A percentile compares a stretch with the other conserved stretches of the same genome.
phyloP scores from a whole-genome alignment of 1,139 yeast species.

The Yarrowia galli region DNA sequence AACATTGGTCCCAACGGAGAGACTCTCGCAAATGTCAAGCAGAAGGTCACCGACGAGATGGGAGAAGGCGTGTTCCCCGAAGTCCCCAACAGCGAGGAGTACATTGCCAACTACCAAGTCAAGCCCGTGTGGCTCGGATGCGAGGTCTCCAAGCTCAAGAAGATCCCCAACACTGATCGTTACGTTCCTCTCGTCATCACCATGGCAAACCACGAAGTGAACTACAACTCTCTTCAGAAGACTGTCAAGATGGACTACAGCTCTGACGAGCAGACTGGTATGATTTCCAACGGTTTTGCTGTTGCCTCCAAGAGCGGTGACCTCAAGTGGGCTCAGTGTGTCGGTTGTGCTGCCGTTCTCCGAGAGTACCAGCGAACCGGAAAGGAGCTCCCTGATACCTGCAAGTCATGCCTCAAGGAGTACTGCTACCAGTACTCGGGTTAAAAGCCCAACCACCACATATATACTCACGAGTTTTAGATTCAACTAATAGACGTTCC shows the following conservation, averaged over 20 bases:
- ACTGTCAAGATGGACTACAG: constrained; percentile 21
- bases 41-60: constrained; percentile 13
- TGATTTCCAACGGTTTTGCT: constrained; percentile 15
- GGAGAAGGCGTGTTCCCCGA: constrained; percentile 19
- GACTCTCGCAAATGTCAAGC: constrained; percentile 2
- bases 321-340: constrained; percentile 32
- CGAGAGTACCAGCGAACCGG: constrained; percentile 35
- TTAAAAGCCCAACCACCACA: neutral
- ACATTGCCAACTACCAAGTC: constrained; percentile 2
- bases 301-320: constrained; percentile 7
- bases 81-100: constrained; percentile 14
- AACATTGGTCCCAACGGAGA: neutral
- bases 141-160: constrained; percentile 8
- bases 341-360: constrained; percentile 19
- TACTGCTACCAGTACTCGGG: constrained; percentile 27
- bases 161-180: constrained; percentile 22
- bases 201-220: constrained; percentile 10
- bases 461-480: neutral
- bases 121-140: constrained; percentile 30
- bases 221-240: constrained; percentile 12
- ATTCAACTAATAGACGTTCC: neutral
- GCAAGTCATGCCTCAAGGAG: constrained; percentile 19
- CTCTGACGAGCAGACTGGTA: constrained; percentile 15
- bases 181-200: constrained; percentile 18
- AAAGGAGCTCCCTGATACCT: constrained; percentile 20